Conservation (phyloP, 768 basidiomycete genomes). For the Filobasidium floriforme region DNA sequence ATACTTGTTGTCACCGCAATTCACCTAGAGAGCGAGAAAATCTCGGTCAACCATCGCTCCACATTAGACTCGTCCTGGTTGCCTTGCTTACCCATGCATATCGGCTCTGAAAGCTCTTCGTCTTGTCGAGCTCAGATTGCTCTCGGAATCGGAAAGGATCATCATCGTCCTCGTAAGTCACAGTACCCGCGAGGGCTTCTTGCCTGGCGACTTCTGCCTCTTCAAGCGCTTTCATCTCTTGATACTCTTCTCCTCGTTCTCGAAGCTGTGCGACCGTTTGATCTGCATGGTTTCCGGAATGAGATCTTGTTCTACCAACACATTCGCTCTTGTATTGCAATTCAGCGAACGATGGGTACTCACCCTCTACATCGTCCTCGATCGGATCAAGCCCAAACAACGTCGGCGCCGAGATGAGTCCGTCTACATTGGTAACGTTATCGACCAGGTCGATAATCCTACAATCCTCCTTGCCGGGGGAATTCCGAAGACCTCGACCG, state of each 20-base stretch:
- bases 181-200: slow-evolving; percentile 49
- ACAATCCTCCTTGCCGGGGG: slow-evolving; percentile 76
- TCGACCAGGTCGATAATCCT: slow-evolving; percentile 88
- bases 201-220: slow-evolving; percentile 4
- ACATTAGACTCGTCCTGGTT: slow-evolving; percentile 20
- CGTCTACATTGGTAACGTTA: slow-evolving; percentile 58
- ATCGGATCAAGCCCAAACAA: slow-evolving; percentile 72
- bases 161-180: slow-evolving; percentile 70
- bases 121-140: neutral
- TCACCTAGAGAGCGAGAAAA: slow-evolving; percentile 60
- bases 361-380: slow-evolving; percentile 60
- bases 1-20: slow-evolving; percentile 62
- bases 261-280: slow-evolving; percentile 53
- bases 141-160: slow-evolving; percentile 54
- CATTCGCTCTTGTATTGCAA: neutral
- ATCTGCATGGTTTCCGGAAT: slow-evolving; percentile 45
- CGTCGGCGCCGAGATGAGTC: slow-evolving; percentile 70
- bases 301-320: slow-evolving; percentile 6
- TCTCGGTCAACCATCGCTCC: neutral
- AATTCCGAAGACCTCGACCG: slow-evolving; percentile 82
- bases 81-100: neutral
- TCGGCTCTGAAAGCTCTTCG: neutral
- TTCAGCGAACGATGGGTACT: no score
- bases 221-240: neutral
- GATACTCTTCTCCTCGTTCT: slow-evolving; percentile 41